These are phyloP conservation scores for Ceratobasidium sp. DNA, from an alignment of 1,284 basidiomycete genomes.

Conservation along the genomic window DNA sequence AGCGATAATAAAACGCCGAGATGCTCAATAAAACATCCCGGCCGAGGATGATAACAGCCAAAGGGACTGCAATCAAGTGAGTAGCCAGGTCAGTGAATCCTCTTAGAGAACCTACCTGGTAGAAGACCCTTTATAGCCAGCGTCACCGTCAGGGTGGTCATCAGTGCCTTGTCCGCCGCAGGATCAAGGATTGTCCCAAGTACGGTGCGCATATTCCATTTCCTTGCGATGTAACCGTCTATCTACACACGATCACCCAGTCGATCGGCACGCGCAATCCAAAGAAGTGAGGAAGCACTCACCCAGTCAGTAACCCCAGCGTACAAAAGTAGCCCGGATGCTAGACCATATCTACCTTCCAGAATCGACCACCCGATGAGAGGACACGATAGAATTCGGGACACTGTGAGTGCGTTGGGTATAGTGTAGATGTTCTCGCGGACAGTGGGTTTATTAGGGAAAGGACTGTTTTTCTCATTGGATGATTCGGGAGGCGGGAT, in stretches of 20 bases:
- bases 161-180: constrained; percentile 94
- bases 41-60: constrained; percentile 89
- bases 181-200: constrained; percentile 96
- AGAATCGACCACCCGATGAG: constrained; percentile 92
- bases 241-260: constrained; percentile 67
- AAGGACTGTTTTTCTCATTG: not conserved
- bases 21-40: constrained; percentile 89
- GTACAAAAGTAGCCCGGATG: constrained; percentile 86
- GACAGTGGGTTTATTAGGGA: constrained; percentile 50
- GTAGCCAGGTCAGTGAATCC: not conserved
- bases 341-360: constrained; percentile 82
- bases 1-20: constrained; percentile 95
- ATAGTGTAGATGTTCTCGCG: constrained; percentile 95
- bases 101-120: constrained; percentile 70
- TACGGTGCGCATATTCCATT: constrained; percentile 87
- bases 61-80: constrained; percentile 69
- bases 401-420: constrained; percentile 90
- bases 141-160: constrained; percentile 94
- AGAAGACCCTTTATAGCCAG: constrained; percentile 86
- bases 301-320: constrained; percentile 93
- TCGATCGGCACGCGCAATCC: not conserved
- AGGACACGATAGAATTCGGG: constrained; percentile 89
- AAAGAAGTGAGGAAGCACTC: constrained; percentile 55
- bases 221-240: constrained; percentile 91
- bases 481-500: not conserved